Conservation (phyloP, 2,329 filamentous ascomycete genomes). For the Chaetomium sp. region DNA sequence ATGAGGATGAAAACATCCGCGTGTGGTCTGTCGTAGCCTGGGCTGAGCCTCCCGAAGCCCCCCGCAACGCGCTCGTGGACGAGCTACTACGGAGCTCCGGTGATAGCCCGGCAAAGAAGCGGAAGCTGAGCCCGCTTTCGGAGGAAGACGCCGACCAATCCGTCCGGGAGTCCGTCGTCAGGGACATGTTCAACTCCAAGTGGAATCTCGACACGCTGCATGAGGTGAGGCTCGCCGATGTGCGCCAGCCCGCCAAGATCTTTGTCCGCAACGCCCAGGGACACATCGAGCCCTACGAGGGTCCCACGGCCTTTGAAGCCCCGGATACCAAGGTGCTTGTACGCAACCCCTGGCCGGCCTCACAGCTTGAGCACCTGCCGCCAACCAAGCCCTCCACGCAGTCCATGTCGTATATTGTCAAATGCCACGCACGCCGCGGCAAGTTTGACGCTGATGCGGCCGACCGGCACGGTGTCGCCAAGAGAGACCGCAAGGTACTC, state of each 20-base stretch:
- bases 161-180: constrained; percentile 57
- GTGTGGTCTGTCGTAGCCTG: constrained; percentile 71
- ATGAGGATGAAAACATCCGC: constrained; percentile 66
- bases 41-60: neutral
- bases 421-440: constrained; percentile 67
- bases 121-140: constrained; percentile 13
- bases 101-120: constrained; percentile 28
- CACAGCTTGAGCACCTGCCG: constrained; percentile 59
- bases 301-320: constrained; percentile 50
- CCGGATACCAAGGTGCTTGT: constrained; percentile 66
- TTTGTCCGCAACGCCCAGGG: constrained; percentile 62
- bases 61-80: no score
- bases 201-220: constrained; percentile 67
- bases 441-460: constrained; percentile 69
- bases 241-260: constrained; percentile 60
- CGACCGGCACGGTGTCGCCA: constrained; percentile 55
- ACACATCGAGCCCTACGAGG: constrained; percentile 61
- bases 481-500: constrained; percentile 52
- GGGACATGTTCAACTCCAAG: constrained; percentile 69
- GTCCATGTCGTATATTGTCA: constrained; percentile 81
- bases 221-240: constrained; percentile 59
- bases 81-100: constrained; percentile 7
- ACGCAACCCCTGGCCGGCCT: constrained; percentile 72
- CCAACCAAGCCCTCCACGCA: constrained; percentile 57
- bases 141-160: constrained; percentile 35